These are phyloP conservation scores for Penstemon newberryi DNA, from an alignment of 257 asterid genomes.

Conservation along the genomic window DNA sequence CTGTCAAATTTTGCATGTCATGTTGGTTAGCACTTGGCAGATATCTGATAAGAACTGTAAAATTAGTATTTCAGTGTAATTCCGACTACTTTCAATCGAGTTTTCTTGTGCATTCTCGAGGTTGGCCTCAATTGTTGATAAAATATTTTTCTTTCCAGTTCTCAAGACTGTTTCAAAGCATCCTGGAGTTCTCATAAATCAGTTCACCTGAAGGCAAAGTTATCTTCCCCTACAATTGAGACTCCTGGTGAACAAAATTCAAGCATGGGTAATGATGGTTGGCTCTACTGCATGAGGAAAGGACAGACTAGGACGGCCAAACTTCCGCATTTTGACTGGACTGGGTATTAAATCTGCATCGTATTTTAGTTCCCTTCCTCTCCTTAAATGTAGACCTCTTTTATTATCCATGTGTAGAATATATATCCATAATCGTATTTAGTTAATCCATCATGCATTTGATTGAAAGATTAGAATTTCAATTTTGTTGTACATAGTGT, in stretches of 20 bases:
- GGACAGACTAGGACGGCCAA: slow-evolving; percentile 78
- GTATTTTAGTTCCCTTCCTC: slow-evolving; percentile 1
- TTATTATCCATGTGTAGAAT: background rate
- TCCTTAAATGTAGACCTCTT: background rate
- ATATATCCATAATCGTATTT: background rate
- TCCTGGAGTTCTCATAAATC: slow-evolving; percentile 94
- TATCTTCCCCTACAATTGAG: slow-evolving; percentile 47
- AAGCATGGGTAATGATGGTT: slow-evolving; percentile 51
- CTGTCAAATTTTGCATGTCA: background rate
- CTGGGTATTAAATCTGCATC: slow-evolving; percentile 54
- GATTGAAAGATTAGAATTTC: background rate
- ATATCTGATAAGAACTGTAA: background rate
- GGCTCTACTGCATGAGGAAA: slow-evolving; percentile 89
- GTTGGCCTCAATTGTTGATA: slow-evolving; percentile 20
- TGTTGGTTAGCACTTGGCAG: background rate
- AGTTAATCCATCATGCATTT: background rate
- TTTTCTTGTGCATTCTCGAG: slow-evolving; percentile 16
- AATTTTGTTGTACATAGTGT: background rate
- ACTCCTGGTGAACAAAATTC: slow-evolving; percentile 44
- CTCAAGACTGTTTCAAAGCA: slow-evolving; percentile 96
- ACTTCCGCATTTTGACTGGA: slow-evolving; percentile 89
- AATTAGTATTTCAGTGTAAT: background rate
- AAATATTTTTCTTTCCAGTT: slow-evolving; percentile 40
- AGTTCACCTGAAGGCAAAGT: slow-evolving; percentile 72
- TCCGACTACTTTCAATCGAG: background rate